These are phyloP conservation scores for Lichina pygmaea DNA, from an alignment of 495 filamentous ascomycete species.

Conservation along the genomic window DNA sequence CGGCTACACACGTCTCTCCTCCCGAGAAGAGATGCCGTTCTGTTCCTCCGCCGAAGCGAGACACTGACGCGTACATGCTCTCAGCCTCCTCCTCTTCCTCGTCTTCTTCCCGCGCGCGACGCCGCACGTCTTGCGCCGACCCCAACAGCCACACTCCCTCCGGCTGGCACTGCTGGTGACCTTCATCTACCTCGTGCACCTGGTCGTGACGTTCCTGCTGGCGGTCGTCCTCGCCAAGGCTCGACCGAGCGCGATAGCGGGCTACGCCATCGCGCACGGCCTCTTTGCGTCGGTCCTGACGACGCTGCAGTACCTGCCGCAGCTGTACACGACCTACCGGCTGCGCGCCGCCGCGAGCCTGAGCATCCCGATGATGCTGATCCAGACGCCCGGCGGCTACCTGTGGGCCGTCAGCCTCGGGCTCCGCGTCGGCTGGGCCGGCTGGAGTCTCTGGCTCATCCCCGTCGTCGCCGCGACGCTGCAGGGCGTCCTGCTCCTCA, in stretches of 20 bases:
- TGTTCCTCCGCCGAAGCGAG: not conserved
- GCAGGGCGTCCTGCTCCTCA: conserved; percentile 54
- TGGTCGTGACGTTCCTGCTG: conserved; percentile 35
- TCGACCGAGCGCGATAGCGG: conserved; percentile 27
- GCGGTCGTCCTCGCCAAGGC: conserved; percentile 31
- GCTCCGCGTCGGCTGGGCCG: conserved; percentile 46
- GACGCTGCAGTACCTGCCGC: conserved; percentile 74
- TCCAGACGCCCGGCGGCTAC: conserved; percentile 79
- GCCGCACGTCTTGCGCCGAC: not conserved
- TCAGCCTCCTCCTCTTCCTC: conserved; percentile 60
- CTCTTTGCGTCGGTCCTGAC: conserved; percentile 53
- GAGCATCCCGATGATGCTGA: conserved; percentile 95
- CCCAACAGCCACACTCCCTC: conserved; percentile 17
- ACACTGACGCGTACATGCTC: not conserved
- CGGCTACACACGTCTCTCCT: too few species aligned
- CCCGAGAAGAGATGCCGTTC: too few species aligned
- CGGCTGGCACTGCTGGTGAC: conserved; percentile 50
- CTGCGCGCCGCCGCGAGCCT: conserved; percentile 65
- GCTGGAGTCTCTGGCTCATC: conserved; percentile 90
- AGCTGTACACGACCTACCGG: conserved; percentile 72
- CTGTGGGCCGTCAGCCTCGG: conserved; percentile 71
- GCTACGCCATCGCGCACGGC: conserved; percentile 68
- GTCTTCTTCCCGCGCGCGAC: conserved; percentile 52
- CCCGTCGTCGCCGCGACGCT: conserved; percentile 62
- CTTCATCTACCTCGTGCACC: conserved; percentile 40